A percentile compares a stretch with the other conserved stretches of the same genome.
Evolutionary conservation across 2,329 filamentous ascomycete genomes (phyloP).

Genomic region (Neurospora sp.): DNA sequence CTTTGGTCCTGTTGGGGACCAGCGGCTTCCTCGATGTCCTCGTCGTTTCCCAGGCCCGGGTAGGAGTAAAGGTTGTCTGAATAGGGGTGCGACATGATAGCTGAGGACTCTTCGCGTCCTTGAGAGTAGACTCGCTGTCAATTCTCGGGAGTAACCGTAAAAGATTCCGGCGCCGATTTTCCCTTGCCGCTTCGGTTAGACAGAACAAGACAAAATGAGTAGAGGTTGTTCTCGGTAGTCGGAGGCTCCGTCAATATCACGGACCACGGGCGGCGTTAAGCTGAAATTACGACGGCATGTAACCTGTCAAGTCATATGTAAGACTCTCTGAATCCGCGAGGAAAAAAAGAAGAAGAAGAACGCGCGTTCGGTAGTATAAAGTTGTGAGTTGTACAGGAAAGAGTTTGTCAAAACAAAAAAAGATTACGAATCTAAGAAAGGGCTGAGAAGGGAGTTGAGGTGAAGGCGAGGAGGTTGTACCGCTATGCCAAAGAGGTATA

Average conservation of each 20-base stretch:
- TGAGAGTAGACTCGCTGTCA: background rate
- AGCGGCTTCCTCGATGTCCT: conserved; percentile 17
- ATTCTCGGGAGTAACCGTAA: background rate
- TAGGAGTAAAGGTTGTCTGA: conserved; percentile 37
- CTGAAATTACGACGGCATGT: background rate
- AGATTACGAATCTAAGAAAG: background rate
- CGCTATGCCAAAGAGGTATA: background rate
- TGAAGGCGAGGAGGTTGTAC: background rate
- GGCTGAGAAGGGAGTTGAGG: background rate
- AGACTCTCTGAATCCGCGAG: background rate
- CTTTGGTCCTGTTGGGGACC: conserved; percentile 3
- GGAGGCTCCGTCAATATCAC: background rate
- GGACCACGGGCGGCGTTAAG: background rate
- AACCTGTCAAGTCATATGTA: background rate
- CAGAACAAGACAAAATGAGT: background rate
- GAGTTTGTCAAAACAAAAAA: background rate
- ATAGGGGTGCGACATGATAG: conserved; percentile 33
- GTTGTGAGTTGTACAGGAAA: background rate
- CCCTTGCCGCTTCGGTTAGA: background rate
- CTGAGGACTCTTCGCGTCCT: background rate
- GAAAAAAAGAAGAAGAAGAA: background rate
- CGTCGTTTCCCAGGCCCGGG: conserved; percentile 20
- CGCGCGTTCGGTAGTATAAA: background rate
- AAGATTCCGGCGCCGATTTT: background rate
- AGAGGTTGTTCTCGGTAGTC: background rate